Conservation (phyloP, 345 rosid species). For the Hibiscus tridactylites region DNA sequence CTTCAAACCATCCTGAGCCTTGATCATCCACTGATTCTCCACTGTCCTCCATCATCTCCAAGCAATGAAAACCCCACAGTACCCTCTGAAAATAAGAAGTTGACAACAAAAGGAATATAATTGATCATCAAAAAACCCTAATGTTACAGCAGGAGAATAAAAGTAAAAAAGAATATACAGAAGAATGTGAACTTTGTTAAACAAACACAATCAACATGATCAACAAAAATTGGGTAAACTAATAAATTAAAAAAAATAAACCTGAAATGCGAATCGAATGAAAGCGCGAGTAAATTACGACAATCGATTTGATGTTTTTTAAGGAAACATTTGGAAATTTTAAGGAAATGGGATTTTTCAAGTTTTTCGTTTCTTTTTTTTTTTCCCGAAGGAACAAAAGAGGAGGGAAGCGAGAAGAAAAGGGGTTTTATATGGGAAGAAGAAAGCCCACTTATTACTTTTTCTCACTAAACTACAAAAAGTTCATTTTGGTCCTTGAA, state of each 20-base stretch:
- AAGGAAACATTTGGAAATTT: not conserved
- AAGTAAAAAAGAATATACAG: not conserved
- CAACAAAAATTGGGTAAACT: conserved; percentile 16
- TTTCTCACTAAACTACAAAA: too few relatives aligned
- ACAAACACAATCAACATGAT: conserved; percentile 13
- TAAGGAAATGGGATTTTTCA: not conserved
- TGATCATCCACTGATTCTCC: conserved; percentile 50
- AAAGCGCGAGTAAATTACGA: not conserved
- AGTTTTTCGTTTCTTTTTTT: too few relatives aligned
- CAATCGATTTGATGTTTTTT: not conserved
- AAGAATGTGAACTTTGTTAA: conserved; percentile 1
- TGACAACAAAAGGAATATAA: not conserved
- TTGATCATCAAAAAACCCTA: conserved; percentile 12
- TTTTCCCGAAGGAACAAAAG: too few relatives aligned
- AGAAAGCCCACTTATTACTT: too few relatives aligned
- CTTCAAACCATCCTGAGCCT: conserved; percentile 62
- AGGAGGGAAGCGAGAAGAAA: too few relatives aligned
- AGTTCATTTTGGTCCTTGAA: too few relatives aligned
- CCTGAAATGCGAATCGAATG: not conserved
- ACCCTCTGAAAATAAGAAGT: conserved; percentile 2
- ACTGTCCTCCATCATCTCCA: conserved; percentile 36
- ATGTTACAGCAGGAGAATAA: not conserved
- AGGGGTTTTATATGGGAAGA: too few relatives aligned
- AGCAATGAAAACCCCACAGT: conserved; percentile 4
- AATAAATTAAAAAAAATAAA: not conserved